A percentile compares a stretch with the other conserved stretches of the same genome.
Conservation (phyloP, 306 rosid species). For the Prinsepia uniflora region DNA sequence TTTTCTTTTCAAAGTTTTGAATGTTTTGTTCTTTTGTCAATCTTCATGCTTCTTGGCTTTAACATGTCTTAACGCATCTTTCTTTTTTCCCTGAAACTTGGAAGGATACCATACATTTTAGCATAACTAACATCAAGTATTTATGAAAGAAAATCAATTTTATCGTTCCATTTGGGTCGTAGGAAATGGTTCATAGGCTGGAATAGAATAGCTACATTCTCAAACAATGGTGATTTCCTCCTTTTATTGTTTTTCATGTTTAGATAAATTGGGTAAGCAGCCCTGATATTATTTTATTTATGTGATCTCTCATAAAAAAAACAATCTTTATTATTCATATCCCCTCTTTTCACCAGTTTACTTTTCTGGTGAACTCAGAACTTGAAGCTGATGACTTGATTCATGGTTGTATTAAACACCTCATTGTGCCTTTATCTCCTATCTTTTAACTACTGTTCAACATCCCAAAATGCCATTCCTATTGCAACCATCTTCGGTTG, state of each 20-base stretch:
- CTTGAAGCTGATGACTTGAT: neutral
- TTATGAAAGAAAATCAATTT: neutral
- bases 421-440: neutral
- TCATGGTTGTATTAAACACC: neutral
- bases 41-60: neutral
- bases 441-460: neutral
- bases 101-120: neutral
- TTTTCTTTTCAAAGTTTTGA: neutral
- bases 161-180: neutral
- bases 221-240: neutral
- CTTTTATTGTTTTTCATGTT: neutral
- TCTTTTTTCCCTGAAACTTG: neutral
- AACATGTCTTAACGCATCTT: neutral
- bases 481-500: neutral
- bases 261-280: neutral
- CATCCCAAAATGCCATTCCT: neutral
- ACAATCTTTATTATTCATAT: neutral
- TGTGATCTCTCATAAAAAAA: neutral
- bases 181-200: neutral
- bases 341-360: neutral
- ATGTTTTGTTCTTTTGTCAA: neutral
- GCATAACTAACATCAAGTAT: neutral
- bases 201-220: neutral
- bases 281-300: neutral
- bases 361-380: neutral